Percentiles rank a stretch among this genome's conserved stretches.
phyloP scores from a whole-genome alignment of 805 yeast species.

The Lachancea quebecensis region DNA sequence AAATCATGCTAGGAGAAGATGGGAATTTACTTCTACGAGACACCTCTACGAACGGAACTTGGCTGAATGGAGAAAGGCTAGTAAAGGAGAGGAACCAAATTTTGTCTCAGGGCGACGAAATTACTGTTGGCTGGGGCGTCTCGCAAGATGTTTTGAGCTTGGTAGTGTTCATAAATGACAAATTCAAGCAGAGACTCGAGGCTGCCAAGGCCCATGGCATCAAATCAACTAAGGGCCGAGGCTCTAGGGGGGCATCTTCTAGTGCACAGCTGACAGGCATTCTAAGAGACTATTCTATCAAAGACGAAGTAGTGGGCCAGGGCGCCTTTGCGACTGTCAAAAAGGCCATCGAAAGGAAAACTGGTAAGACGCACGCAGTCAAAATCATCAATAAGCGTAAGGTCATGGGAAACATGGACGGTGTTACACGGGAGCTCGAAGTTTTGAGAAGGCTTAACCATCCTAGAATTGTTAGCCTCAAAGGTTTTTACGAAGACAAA shows the following conservation, averaged over 20 bases:
- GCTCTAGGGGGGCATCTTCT: constrained; percentile 2
- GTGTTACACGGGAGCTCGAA: constrained; percentile 80
- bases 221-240: background rate
- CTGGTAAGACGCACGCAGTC: constrained; percentile 85
- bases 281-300: constrained; percentile 62
- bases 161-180: constrained; percentile 39
- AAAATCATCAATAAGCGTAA: constrained; percentile 82
- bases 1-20: constrained; percentile 57
- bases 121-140: constrained; percentile 83
- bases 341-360: constrained; percentile 76
- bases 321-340: constrained; percentile 98
- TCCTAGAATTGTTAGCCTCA: constrained; percentile 74
- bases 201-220: constrained; percentile 11
- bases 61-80: constrained; percentile 64
- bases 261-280: constrained; percentile 38
- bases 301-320: constrained; percentile 84
- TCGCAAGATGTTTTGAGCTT: constrained; percentile 54
- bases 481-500: constrained; percentile 79
- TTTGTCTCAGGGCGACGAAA: constrained; percentile 87
- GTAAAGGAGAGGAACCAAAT: constrained; percentile 75
- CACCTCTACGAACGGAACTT: constrained; percentile 87
- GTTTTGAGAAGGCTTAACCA: constrained; percentile 74
- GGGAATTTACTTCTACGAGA: constrained; percentile 49
- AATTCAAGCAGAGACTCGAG: constrained; percentile 25
- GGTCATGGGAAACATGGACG: constrained; percentile 68